These are phyloP conservation scores for Mortierella sp. DNA, from an alignment of 371 early-diverging fungal species.

Conservation along the genomic window DNA sequence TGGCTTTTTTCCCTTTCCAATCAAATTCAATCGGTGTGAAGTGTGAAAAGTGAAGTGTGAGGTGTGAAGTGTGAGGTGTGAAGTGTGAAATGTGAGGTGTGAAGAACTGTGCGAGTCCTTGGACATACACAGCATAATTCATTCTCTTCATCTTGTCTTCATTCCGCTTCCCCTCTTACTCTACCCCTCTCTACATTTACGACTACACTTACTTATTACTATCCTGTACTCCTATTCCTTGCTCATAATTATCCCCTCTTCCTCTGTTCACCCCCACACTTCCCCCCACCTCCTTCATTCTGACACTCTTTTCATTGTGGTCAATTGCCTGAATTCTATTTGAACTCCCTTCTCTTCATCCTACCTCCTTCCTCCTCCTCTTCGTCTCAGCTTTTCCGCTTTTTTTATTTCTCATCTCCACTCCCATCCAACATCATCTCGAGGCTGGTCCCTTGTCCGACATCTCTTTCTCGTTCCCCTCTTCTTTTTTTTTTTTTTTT, in stretches of 20 bases:
- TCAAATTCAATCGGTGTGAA: no score
- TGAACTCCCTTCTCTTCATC: neutral
- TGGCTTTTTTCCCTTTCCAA: neutral
- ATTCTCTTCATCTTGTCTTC: slow-evolving; percentile 3
- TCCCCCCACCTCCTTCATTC: no score
- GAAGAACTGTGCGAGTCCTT: neutral
- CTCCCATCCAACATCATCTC: neutral
- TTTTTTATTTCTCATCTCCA: slow-evolving; percentile 2
- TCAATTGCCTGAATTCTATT: no score
- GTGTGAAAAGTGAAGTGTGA: neutral
- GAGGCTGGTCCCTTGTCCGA: slow-evolving; percentile 1
- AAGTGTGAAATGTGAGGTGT: neutral
- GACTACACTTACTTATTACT: no score
- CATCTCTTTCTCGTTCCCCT: neutral
- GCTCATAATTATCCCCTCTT: neutral
- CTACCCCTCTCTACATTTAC: no score
- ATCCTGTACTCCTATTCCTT: neutral
- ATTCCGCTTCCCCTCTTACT: neutral
- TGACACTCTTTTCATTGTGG: no score
- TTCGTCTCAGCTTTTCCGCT: neutral
- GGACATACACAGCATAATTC: neutral
- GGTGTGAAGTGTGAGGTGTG: neutral
- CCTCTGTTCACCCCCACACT: no score
- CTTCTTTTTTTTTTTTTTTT: neutral
- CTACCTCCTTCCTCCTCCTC: slow-evolving; percentile 1